Conservation (phyloP, 805 yeast species). For the Candida ortonii region DNA sequence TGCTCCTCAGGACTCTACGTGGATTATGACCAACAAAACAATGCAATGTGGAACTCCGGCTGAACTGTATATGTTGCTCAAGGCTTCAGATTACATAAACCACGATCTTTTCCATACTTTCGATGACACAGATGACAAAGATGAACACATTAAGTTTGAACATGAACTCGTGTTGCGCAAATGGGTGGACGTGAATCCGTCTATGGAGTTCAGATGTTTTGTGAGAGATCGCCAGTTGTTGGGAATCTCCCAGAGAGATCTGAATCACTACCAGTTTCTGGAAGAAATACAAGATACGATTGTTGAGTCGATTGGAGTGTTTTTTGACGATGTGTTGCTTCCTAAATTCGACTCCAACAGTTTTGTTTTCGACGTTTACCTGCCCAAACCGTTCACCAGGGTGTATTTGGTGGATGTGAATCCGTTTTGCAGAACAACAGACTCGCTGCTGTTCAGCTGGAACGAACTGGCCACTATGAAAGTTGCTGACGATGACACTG, state of each 20-base stretch:
- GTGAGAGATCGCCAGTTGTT: constrained; percentile 60
- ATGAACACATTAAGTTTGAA: constrained; percentile 26
- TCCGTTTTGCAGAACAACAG: constrained; percentile 78
- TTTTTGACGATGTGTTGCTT: constrained; percentile 48
- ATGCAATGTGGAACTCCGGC: constrained; percentile 66
- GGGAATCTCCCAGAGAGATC: constrained; percentile 82
- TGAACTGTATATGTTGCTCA: constrained; percentile 77
- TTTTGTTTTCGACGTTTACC: constrained; percentile 76
- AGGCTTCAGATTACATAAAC: constrained; percentile 82
- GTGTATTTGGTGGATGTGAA: constrained; percentile 81
- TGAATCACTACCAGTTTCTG: constrained; percentile 76
- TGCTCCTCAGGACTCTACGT: constrained; percentile 89
- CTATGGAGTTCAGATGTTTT: constrained; percentile 88
- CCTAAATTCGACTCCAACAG: constrained; percentile 50
- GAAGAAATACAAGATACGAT: constrained; percentile 49
- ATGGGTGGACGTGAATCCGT: constrained; percentile 84
- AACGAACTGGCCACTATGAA: constrained; percentile 54
- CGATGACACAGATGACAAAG: constrained; percentile 39
- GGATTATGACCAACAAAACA: constrained; percentile 82
- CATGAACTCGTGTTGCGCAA: constrained; percentile 73
- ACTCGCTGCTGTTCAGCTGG: constrained; percentile 80
- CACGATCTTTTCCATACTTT: constrained; percentile 80
- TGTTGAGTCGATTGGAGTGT: constrained; percentile 45
- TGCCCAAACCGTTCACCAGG: constrained; percentile 68
- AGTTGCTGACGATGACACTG: constrained; percentile 38